These are phyloP conservation scores for Hemileccinum impolitum DNA, from an alignment of 768 basidiomycete species.

Conservation along the genomic window DNA sequence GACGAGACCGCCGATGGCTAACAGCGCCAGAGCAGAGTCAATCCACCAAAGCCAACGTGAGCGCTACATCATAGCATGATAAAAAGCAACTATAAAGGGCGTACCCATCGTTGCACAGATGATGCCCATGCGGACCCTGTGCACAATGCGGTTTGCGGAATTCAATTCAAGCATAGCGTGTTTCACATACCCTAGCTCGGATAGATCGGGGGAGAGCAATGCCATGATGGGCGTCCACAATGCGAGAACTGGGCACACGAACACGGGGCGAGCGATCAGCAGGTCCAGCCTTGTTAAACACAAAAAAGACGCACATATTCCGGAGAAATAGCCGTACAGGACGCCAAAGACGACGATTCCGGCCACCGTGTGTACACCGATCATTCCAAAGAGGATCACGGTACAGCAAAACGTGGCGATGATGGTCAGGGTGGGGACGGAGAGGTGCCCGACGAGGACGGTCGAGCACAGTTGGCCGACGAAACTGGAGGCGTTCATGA, in stretches of 20 bases:
- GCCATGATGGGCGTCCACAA: conserved; percentile 43
- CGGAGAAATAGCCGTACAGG: conserved; percentile 53
- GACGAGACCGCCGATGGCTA: conserved; percentile 25
- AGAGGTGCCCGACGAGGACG: conserved; percentile 40
- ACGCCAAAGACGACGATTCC: conserved; percentile 43
- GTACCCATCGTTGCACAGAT: conserved; percentile 26
- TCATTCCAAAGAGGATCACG: conserved; percentile 44
- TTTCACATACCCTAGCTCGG: conserved; percentile 52
- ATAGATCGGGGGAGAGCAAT: conserved; percentile 42
- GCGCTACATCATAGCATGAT: no score
- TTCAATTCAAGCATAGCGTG: no score
- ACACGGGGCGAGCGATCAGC: background rate
- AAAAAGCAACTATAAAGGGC: background rate
- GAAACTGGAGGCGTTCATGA: conserved; percentile 53
- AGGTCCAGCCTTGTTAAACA: background rate
- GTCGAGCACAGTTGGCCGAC: conserved; percentile 53
- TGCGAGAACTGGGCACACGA: conserved; percentile 31
- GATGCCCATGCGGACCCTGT: conserved; percentile 35
- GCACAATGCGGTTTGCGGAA: background rate
- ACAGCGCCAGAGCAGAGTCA: background rate
- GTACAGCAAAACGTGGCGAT: conserved; percentile 37
- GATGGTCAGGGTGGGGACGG: conserved; percentile 37
- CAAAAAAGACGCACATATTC: conserved; percentile 34
- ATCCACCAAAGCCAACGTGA: no score
- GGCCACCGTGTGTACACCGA: conserved; percentile 39